phyloP scores from a whole-genome alignment of 768 basidiomycete genomes.

The Macrolepiota albuminosa region DNA sequence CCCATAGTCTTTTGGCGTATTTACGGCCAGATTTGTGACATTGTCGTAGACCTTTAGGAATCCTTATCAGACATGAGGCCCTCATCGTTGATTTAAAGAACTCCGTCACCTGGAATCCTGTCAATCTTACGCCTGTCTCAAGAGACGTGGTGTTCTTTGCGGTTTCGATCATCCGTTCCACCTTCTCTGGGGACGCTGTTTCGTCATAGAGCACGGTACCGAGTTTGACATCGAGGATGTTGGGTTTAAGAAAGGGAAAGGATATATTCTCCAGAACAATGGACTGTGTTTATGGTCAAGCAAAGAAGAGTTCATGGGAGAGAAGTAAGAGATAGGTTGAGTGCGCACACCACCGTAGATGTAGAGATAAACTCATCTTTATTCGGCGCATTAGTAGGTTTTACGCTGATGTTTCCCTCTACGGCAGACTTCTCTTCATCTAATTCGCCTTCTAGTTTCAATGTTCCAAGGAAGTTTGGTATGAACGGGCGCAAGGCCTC shows the following conservation, averaged over 20 bases:
- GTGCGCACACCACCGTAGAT: background rate
- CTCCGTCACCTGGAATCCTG: slow-evolving; percentile 79
- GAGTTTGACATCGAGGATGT: slow-evolving; percentile 89
- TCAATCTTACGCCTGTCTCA: slow-evolving; percentile 76
- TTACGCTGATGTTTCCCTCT: slow-evolving; percentile 14
- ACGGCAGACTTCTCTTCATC: slow-evolving; percentile 25
- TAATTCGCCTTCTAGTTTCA: slow-evolving; percentile 65
- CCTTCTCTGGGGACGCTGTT: slow-evolving; percentile 63
- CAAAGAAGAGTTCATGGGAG: background rate
- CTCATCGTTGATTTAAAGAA: background rate
- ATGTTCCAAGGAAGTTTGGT: slow-evolving; percentile 75
- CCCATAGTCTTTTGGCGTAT: slow-evolving; percentile 74
- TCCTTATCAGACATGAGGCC: background rate
- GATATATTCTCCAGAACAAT: slow-evolving; percentile 85
- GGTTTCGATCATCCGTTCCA: slow-evolving; percentile 65
- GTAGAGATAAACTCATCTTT: slow-evolving; percentile 17
- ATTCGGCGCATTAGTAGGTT: slow-evolving; percentile 7
- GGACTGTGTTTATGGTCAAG: slow-evolving; percentile 40
- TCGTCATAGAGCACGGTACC: slow-evolving; percentile 87
- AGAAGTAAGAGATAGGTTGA: background rate
- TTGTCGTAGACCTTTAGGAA: slow-evolving; percentile 68
- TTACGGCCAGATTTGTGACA: slow-evolving; percentile 44
- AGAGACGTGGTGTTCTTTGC: slow-evolving; percentile 69
- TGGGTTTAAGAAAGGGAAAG: slow-evolving; percentile 70
- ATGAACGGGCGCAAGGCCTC: slow-evolving; percentile 52